Base-by-base conservation (phyloP, 176 grass and related monocot genomes). In the Oryza australiensis region DNA sequence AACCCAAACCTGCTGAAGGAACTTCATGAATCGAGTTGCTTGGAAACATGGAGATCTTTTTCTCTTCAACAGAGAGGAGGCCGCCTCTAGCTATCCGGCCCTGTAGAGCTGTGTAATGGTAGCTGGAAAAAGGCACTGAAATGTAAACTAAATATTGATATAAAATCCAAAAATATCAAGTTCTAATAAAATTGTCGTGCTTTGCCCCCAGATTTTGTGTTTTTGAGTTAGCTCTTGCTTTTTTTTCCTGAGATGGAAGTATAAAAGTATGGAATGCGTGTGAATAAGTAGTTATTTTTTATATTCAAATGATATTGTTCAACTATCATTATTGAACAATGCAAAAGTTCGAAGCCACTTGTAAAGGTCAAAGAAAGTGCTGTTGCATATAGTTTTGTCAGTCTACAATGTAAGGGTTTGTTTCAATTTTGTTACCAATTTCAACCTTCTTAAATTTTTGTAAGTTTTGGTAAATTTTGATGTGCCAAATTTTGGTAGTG, bases 1-100 rank as follows among this genome's bases (percentile, higher is more conserved):
- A 87, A 86, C 27, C 88, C 72, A 89, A 86, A 72, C 84, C 84
- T 42, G 45, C 75, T 32, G 89, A 68, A 70, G 64, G 55, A 68
- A 91, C 53, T 67, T 48, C 65, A 29, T 84, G 89, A 91, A 42
- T 74, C 46, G 12, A 68, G 30, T 68, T 71, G 38, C 5, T 7
- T 43, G 37, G 37, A 41, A 22, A 70, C 35, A 70, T 38, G 34
- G 30, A 68, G 18, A 41, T 70, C n/a, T n/a, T 1, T 26, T 70
- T 70, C 68, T 42, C 37, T 70, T 42, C 68, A 42, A 23, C 22
- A 14, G 20, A 42, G 24, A 10, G 10, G 68, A 26, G 35, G 10
- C 12, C 22, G 24, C n/a, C 37, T 38, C 37, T 38, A 5, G 66
- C 33, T 70, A 70, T 70, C 7, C 22, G 10, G 5, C 14, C 68